Evolutionary conservation across 768 basidiomycete genomes (phyloP), one percentile per base, ranked within the genome.

Genomic region (Hericium coralloides): DNA sequence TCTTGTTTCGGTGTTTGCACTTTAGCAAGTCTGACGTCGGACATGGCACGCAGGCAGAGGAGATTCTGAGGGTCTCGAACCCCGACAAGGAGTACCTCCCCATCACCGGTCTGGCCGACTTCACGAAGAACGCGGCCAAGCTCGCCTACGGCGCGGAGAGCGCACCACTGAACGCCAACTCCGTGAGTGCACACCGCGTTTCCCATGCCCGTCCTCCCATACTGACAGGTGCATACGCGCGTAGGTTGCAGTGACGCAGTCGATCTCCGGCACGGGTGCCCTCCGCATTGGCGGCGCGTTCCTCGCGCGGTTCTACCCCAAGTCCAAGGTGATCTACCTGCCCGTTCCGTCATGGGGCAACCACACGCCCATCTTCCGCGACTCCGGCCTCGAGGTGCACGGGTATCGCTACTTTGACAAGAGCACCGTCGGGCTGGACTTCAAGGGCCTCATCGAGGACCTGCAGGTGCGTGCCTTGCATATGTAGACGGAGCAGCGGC

Each of bases 181-280:
- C 87, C 57, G 89, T 92, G 66, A 53, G 89, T 80, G 31, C 52
- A 20, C 26, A 25, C 38, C 47, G 22, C 12, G 25, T 18, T 49
- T 31, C 2, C 38, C 20, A 38, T 18, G n/a, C n/a, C 6, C 9
- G 7, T 18, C 25, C 15, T 51, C 49, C 58, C 55, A 51, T 52
- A 55, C 57, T 45, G 49, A 55, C 52, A 49, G 52, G 31, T 41
- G 18, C 49, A 23, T 31, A 12, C 17, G 55, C 51, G 57, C 49
- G 55, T 63, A 95, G 89, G 78, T 95, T 66, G 82, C 91, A 23
- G 79, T 89, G 54, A 88, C 92, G 12, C 97, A 99, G 71, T 87
- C 94, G 55, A 95, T 98, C 70, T 98, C 95, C 26, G 97, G 97
- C 14, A 99, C 97, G 12, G 97, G 97, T 64, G 97, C 97, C 48